These are phyloP conservation scores for Logfia minima DNA, from an alignment of 129 eudicot species.

Conservation along the genomic window DNA sequence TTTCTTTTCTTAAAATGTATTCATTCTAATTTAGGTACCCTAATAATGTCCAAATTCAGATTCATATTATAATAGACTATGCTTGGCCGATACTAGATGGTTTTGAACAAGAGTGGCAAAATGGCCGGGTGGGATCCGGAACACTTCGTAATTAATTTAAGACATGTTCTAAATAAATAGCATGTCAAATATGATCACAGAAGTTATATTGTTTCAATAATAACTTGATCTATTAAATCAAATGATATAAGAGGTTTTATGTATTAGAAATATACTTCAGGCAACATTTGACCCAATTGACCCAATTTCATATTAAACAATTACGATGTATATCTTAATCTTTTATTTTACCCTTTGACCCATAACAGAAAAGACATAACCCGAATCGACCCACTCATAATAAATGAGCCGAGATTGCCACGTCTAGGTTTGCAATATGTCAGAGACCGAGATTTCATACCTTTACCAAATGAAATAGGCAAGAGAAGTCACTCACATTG, in stretches of 20 bases:
- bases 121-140: too few species aligned
- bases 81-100: background rate
- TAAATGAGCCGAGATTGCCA: background rate
- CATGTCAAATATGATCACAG: too few species aligned
- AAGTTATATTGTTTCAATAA: too few species aligned
- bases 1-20: background rate
- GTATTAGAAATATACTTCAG: background rate
- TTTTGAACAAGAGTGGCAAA: background rate
- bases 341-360: background rate
- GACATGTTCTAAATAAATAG: too few species aligned
- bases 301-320: background rate
- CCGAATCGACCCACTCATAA: background rate
- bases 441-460: background rate
- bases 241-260: background rate
- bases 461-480: background rate
- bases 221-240: too few species aligned
- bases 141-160: too few species aligned
- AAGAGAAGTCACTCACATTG: slow-evolving; percentile 27
- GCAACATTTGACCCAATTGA: background rate
- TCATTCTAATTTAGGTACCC: background rate
- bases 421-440: background rate
- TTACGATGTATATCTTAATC: background rate
- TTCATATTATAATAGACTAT: background rate
- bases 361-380: background rate
- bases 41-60: background rate